phyloP scores from a whole-genome alignment of 352 stramenopile genomes.

The Aphanomyces invadans region DNA sequence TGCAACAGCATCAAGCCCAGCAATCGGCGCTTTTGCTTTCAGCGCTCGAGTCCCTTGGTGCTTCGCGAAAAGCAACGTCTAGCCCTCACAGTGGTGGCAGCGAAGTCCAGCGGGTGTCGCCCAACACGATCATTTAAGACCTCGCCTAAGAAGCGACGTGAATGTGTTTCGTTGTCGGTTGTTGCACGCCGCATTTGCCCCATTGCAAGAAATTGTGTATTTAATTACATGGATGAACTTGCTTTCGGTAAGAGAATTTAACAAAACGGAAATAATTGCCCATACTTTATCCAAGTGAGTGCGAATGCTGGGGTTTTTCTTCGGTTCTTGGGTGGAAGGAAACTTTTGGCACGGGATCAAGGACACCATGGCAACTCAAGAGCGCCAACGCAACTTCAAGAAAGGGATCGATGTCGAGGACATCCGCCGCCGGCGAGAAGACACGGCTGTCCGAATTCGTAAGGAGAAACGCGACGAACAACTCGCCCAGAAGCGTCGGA shows the following conservation, averaged over 20 bases:
- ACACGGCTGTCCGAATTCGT: conserved; percentile 79
- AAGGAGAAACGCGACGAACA: conserved; percentile 79
- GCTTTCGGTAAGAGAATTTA: background rate
- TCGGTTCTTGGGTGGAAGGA: background rate
- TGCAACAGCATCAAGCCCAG: conserved; percentile 9
- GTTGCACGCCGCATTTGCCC: background rate
- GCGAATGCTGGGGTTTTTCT: too few relatives aligned
- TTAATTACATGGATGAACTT: background rate
- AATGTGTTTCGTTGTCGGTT: background rate
- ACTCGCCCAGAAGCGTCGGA: conserved; percentile 66
- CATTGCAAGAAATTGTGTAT: background rate
- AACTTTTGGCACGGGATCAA: background rate
- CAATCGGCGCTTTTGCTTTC: conserved; percentile 4
- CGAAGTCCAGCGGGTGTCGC: background rate
- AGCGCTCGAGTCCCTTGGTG: background rate
- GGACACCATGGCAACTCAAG: conserved; percentile 20
- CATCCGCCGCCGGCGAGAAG: conserved; percentile 57
- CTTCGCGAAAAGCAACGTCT: background rate
- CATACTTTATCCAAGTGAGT: background rate
- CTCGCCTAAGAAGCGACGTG: background rate
- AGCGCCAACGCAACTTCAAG: conserved; percentile 73
- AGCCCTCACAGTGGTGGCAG: background rate
- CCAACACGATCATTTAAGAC: background rate
- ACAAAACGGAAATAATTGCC: background rate
- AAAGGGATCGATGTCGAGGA: conserved; percentile 74